Evolutionary conservation across 1,139 yeast genomes (phyloP).

Genomic region (Nadsonia commutata): DNA sequence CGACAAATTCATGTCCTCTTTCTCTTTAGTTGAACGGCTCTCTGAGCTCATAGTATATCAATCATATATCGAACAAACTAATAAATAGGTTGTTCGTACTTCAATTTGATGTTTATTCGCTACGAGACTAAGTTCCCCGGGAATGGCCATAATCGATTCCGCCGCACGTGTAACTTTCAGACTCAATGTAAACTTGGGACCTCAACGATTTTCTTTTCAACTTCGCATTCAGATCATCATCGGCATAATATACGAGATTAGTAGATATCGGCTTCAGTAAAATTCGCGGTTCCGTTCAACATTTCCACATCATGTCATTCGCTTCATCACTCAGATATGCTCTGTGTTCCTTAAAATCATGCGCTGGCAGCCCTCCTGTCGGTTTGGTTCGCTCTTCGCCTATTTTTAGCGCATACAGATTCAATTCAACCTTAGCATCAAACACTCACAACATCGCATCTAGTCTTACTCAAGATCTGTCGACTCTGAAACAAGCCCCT

Average conservation of each 20-base stretch:
- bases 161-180: not conserved
- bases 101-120: not conserved
- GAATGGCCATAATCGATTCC: not conserved
- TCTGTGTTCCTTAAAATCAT: not conserved
- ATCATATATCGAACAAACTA: too few species aligned
- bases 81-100: too few species aligned
- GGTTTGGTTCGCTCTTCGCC: not conserved
- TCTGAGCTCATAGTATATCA: too few species aligned
- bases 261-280: too few species aligned
- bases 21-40: too few species aligned
- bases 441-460: conserved; percentile 3
- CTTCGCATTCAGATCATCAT: not conserved
- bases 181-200: not conserved
- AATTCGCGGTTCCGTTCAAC: too few species aligned
- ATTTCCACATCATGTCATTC: too few species aligned
- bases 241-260: too few species aligned
- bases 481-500: conserved; percentile 50
- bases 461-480: conserved; percentile 22
- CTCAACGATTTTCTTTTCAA: not conserved
- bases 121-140: not conserved
- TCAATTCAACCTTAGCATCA: not conserved
- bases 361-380: not conserved
- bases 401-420: not conserved
- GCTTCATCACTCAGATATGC: not conserved
- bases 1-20: not conserved